Evolutionary conservation across 2,329 filamentous ascomycete species (phyloP).

Genomic region (Xylaria arbuscula): DNA sequence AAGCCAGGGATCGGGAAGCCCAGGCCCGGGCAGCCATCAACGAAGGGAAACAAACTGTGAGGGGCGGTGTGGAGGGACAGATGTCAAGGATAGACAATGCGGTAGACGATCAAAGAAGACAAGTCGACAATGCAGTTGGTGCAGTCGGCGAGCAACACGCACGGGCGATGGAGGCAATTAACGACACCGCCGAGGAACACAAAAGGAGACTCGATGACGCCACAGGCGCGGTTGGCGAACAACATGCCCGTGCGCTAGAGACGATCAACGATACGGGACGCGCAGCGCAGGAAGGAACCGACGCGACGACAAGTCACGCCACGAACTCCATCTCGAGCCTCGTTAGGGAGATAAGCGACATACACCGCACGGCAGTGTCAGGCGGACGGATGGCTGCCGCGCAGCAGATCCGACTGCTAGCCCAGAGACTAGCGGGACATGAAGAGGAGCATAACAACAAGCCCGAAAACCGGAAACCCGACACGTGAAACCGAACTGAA

Average conservation of each 20-base stretch:
- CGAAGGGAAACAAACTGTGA: conserved; percentile 27
- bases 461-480: conserved; percentile 2
- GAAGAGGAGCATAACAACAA: conserved; percentile 21
- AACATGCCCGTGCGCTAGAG: conserved; percentile 20
- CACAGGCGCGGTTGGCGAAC: conserved; percentile 16
- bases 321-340: conserved; percentile 17
- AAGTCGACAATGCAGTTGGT: not conserved
- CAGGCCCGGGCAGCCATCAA: conserved; percentile 24
- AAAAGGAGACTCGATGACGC: not conserved
- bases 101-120: not conserved
- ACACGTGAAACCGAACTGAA: not conserved
- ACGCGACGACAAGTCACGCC: conserved; percentile 18
- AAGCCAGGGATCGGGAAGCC: conserved; percentile 35
- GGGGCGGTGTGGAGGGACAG: conserved; percentile 24
- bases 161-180: not conserved
- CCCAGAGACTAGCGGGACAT: conserved; percentile 28
- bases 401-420: conserved; percentile 32
- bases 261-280: conserved; percentile 21
- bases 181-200: not conserved
- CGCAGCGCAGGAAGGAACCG: conserved; percentile 29
- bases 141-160: not conserved
- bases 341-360: conserved; percentile 31
- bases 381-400: conserved; percentile 31
- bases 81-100: conserved; percentile 2
- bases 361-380: conserved; percentile 28